Evolutionary conservation across 1,284 basidiomycete species (phyloP), one percentile per base, ranked within the genome.

Genomic region (Cryptococcus sp.): DNA sequence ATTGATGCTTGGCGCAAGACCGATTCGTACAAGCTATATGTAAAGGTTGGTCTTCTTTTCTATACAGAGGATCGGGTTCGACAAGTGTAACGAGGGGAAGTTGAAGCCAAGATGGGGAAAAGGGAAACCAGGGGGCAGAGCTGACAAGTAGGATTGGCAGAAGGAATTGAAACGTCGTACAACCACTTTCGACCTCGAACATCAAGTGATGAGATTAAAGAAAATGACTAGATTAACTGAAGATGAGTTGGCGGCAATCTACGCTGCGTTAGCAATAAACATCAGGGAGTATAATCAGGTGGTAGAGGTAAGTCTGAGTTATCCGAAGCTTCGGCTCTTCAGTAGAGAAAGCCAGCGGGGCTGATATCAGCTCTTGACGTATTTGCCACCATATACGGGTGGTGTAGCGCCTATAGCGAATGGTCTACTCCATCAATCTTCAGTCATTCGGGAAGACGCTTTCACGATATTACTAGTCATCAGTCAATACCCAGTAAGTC

Each of bases 351-450:
- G n/a, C n/a, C n/a, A n/a, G n/a, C n/a, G n/a, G 14, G 47, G 34
- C 48, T 56, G 25, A 52, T 43, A 1, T 22, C 63, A 96, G 91
- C 78, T 97, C 11, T 77, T 97, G 19, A 82, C 91, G 1, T 78
- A 82, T 52, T 74, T 87, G 31, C 85, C 92, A 5, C 82, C 85
- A 2, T 86, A 92, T 62, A 79, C 81, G 5, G 89, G 91, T 36
- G 94, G 94, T 0, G 77, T 98, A 37, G 76, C 88, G 23, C 87
- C 91, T 11, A 76, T 98, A 23, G 86, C 86, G 21, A 90, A 93
- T 70, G 88, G 90, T 1, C 78, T 98, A 3, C 91, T 97, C 74
- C 93, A 98, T 74, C 87, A 89, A 39, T 81, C 81, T 34, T 81
- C 86, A 56, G 69, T 76, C 10, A 83, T 94, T 23, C 83, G 91